These are phyloP conservation scores for Cyphellophora europaea DNA, from an alignment of 2,329 filamentous ascomycete genomes.

Conservation along the genomic window DNA sequence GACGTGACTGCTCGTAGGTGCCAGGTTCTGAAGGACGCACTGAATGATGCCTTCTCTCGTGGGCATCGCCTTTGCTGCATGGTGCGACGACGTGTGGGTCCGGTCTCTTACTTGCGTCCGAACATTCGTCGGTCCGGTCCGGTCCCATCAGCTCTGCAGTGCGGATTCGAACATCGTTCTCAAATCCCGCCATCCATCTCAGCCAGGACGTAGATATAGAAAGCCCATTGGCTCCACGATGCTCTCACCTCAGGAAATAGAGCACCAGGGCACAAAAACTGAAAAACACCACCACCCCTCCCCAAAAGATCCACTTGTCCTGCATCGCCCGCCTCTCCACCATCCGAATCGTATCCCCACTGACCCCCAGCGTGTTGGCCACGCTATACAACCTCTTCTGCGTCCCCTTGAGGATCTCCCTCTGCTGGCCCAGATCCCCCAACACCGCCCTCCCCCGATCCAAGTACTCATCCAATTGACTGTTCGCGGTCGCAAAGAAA, in stretches of 20 bases:
- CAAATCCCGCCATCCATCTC: no score
- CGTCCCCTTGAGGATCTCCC: conserved; percentile 90
- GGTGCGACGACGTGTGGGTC: no score
- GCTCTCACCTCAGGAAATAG: conserved; percentile 64
- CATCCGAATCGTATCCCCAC: conserved; percentile 94
- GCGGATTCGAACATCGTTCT: no score
- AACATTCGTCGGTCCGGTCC: no score
- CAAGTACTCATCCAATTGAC: conserved; percentile 86
- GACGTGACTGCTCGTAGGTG: no score
- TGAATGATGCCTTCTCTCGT: no score
- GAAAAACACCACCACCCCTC: conserved; percentile 77
- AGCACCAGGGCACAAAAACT: conserved; percentile 85
- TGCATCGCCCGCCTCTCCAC: conserved; percentile 83
- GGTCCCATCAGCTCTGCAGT: no score
- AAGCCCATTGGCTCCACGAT: no score
- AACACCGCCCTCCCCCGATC: conserved; percentile 84
- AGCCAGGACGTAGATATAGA: no score
- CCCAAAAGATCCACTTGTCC: conserved; percentile 98
- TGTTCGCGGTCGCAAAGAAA: conserved; percentile 75
- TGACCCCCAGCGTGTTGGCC: conserved; percentile 86
- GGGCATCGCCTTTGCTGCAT: no score
- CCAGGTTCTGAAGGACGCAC: no score
- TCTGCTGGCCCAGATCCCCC: conserved; percentile 77
- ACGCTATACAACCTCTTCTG: conserved; percentile 86
- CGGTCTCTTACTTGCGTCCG: no score